phyloP scores from a whole-genome alignment of 257 asterid genomes.

The Ilex aquifolium region DNA sequence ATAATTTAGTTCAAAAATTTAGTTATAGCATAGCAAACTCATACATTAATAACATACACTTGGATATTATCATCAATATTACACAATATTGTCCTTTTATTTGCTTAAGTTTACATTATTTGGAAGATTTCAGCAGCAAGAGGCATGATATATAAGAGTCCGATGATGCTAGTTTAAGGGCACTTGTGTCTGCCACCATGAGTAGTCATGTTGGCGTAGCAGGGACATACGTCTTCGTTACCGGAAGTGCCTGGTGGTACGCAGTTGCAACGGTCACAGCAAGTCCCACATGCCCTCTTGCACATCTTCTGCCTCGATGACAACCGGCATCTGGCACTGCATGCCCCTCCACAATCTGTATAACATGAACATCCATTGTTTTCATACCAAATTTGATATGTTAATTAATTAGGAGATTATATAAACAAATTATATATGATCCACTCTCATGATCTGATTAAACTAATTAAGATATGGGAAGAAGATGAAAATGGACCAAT shows the following conservation, averaged over 20 bases:
- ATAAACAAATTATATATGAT: background rate
- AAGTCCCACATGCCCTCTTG: conserved; percentile 1
- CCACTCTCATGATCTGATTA: background rate
- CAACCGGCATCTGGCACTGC: background rate
- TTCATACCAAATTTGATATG: too few species aligned
- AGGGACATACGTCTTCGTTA: background rate
- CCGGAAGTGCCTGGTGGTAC: background rate
- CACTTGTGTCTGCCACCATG: background rate
- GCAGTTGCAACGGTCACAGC: conserved; percentile 1
- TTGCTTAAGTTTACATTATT: too few species aligned
- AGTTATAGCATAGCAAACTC: too few species aligned
- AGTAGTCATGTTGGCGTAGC: background rate
- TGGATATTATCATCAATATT: too few species aligned
- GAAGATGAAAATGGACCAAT: conserved; percentile 5
- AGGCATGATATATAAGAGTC: too few species aligned
- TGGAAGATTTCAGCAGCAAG: too few species aligned
- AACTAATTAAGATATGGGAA: background rate
- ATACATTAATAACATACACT: too few species aligned
- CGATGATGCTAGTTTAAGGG: background rate
- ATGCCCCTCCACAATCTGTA: background rate
- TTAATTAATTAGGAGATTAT: background rate
- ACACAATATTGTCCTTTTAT: too few species aligned
- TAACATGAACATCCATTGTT: background rate
- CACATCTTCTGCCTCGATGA: background rate
- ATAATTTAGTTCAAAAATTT: too few species aligned